A percentile compares a stretch with the other conserved stretches of the same genome.
phyloP scores from a whole-genome alignment of 306 rosid genomes.

The Lupinus albus region DNA sequence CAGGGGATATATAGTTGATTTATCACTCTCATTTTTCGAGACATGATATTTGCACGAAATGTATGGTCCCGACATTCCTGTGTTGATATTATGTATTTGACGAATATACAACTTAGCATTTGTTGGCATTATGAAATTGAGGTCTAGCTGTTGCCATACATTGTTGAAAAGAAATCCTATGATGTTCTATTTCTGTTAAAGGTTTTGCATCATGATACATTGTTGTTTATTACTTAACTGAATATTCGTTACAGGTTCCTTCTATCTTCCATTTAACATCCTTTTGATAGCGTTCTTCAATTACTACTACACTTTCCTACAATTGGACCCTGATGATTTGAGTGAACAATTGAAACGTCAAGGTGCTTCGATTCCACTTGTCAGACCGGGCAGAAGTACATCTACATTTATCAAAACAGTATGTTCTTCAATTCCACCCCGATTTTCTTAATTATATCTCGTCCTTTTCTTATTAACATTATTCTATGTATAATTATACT shows the following conservation, averaged over 20 bases:
- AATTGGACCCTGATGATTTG: slow-evolving; percentile 93
- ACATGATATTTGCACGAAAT: slow-evolving; percentile 4
- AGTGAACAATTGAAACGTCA: slow-evolving; percentile 95
- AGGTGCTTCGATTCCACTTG: slow-evolving; percentile 97
- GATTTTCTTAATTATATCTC: slow-evolving; percentile 12
- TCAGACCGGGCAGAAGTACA: slow-evolving; percentile 87
- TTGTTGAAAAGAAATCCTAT: slow-evolving; percentile 14
- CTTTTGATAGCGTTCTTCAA: slow-evolving; percentile 94
- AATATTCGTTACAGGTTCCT: slow-evolving; percentile 64
- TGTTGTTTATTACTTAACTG: slow-evolving; percentile 37
- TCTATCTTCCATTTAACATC: slow-evolving; percentile 88
- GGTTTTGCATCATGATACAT: slow-evolving; percentile 17
- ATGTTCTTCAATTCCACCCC: slow-evolving; percentile 41
- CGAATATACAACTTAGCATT: slow-evolving; percentile 3
- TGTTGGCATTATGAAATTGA: slow-evolving; percentile 27
- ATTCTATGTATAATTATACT: slow-evolving; percentile 3
- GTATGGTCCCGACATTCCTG: neutral
- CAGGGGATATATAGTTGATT: slow-evolving; percentile 58
- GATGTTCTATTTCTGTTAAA: slow-evolving; percentile 15
- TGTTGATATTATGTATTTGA: slow-evolving; percentile 20
- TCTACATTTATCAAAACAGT: slow-evolving; percentile 83
- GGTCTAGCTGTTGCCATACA: slow-evolving; percentile 20
- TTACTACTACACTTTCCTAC: slow-evolving; percentile 94
- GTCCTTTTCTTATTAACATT: neutral
- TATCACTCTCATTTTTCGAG: slow-evolving; percentile 1